Evolutionary conservation across 2,329 filamentous ascomycete species (phyloP), one percentile per base, ranked within the genome.

Genomic region (Aspergillus sclerotialis): DNA sequence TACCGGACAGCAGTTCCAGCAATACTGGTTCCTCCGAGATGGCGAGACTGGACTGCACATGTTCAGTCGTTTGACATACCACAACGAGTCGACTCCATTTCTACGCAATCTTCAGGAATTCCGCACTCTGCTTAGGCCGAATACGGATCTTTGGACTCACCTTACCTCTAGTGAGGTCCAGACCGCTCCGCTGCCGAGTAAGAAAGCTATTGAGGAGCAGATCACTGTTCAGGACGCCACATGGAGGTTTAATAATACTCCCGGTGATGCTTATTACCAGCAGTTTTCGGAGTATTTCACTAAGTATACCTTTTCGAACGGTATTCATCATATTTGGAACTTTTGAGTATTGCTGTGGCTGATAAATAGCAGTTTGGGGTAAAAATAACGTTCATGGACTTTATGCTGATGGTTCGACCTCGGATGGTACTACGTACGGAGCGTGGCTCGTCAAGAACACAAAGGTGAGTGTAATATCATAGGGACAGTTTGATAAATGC

Each of bases 391-490:
- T 72, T 2, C 75, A 80, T 44, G 76, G 76, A 2, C 49, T 69
- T 39, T 77, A 67, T 44, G 65, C 67, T 2, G 72, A 73, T 51
- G 72, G 72, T 2, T 66, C 63, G 3, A 62, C 60, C 10, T 76
- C 68, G 10, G 44, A 61, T 12, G 70, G 70, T 9, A 66, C 64
- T 1, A 71, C 70, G 0, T 80, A 70, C 40, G 76, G 77, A 2
- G 72, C 73, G 2, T 81, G 76, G 76, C 56, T 81, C 10, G 74
- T 81, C 1, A 75, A 78, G 69, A 80, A 80, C 46, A 79, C 73
- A 0, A 72, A 70, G 43, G 76, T 81, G 33, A 78, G 75, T n/a
- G n/a, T n/a, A 79, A 78, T 44, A 19, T 21, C 13, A 3, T 8
- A 11, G 12, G 7, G 15, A 17, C 12, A 17, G 7, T 30, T 30